Evolutionary conservation across 2,329 filamentous ascomycete species (phyloP), one percentile per base, ranked within the genome.

Genomic region (Pyrenochaeta sp.): DNA sequence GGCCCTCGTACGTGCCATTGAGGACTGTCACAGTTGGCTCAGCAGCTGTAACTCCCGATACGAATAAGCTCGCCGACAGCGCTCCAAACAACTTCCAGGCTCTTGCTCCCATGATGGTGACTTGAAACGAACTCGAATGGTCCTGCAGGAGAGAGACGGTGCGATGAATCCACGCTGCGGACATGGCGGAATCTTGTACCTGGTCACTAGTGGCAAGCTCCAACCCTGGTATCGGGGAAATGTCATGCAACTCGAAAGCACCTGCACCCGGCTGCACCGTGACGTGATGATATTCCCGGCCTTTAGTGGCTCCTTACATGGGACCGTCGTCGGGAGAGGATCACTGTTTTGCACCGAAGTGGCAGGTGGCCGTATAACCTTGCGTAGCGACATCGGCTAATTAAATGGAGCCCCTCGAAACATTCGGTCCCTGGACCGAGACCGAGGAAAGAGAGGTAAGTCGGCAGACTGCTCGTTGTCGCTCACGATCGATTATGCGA

Each of bases 1-100:
- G 21, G 8, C 68, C 68, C 43, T 68, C 61, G 23, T 71, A 71
- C 15, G 64, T 68, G 7, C 68, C 67, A 44, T 71, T 71, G 30
- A 60, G 55, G 0, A 71, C 59, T 7, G 48, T 58, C 13, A 63
- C 68, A 3, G 52, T 55, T 10, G 67, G 65, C 9, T 53, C 51
- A 10, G 32, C 21, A 26, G 61, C 61, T 15, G 30, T 30, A 23
- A 48, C 48, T 11, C 48, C 23, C 6, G 48, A 36, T 11, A 53
- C 44, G 13, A 60, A 42, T 10, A 55, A 36, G 35, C 37, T 58
- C 14, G 48, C 31, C 9, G 47, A 40, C 18, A 62, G 28, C 6
- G 44, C 42, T 14, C 46, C 36, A n/a, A n/a, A n/a, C 41, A 41
- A 46, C 28, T 40, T 58, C 58, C 61, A 61, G 41, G 41, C 43